A percentile compares a stretch with the other conserved stretches of the same genome.
Evolutionary conservation across 805 yeast genomes (phyloP).

Genomic region (Jamesozyma gamospora): DNA sequence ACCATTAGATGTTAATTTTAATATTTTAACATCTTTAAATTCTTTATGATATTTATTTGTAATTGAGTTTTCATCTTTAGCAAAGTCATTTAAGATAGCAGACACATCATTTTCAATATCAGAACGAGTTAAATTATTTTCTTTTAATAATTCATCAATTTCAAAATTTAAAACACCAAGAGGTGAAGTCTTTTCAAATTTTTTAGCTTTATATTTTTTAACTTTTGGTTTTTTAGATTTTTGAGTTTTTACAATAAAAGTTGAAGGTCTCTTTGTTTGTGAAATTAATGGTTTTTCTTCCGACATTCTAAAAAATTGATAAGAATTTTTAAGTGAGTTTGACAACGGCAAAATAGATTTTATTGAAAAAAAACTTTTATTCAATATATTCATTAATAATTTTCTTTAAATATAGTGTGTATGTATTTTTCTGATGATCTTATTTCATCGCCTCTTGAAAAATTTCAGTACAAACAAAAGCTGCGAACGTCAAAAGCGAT

Average conservation of each 20-base stretch:
- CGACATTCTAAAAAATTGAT: background rate
- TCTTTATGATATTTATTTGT: slow-evolving; percentile 46
- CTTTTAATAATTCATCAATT: slow-evolving; percentile 47
- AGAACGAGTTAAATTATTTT: slow-evolving; percentile 33
- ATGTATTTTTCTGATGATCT: too few species aligned
- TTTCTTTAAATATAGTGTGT: too few species aligned
- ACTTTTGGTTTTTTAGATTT: slow-evolving; percentile 29
- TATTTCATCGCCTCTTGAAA: too few species aligned
- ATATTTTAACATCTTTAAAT: slow-evolving; percentile 48
- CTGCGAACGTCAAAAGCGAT: too few species aligned
- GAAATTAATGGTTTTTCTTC: background rate
- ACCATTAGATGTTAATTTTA: slow-evolving; percentile 64
- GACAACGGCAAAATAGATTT: too few species aligned
- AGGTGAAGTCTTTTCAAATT: slow-evolving; percentile 68
- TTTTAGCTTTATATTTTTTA: slow-evolving; percentile 52
- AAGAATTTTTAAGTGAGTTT: too few species aligned
- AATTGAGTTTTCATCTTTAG: slow-evolving; percentile 22
- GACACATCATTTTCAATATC: slow-evolving; percentile 57
- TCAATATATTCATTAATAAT: too few species aligned
- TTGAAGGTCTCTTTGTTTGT: background rate
- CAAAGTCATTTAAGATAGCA: slow-evolving; percentile 49
- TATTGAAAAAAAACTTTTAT: too few species aligned
- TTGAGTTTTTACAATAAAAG: background rate
- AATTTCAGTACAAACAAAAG: too few species aligned
- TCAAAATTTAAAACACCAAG: slow-evolving; percentile 70